Evolutionary conservation across 2,329 filamentous ascomycete species (phyloP).

Genomic region (Exophiala phaeomuriformis): DNA sequence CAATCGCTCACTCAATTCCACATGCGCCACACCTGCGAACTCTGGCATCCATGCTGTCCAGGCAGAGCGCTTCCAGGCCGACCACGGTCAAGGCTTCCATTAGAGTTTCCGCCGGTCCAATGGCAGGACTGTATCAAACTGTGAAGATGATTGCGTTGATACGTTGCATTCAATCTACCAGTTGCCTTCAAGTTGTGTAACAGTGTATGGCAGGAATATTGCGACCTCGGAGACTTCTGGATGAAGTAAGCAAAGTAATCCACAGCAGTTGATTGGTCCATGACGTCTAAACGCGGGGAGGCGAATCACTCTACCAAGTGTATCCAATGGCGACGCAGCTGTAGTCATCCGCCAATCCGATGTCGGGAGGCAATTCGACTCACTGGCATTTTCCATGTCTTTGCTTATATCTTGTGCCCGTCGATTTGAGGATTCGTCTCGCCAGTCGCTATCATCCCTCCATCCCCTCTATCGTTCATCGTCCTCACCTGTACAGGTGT

Average conservation of each 20-base stretch:
- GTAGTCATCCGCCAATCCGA: constrained; percentile 19
- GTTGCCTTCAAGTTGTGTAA: too few relatives aligned
- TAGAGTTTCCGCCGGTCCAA: too few relatives aligned
- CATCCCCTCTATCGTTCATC: background rate
- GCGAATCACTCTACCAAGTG: background rate
- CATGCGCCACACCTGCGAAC: too few relatives aligned
- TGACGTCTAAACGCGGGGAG: background rate
- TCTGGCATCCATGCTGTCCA: too few relatives aligned
- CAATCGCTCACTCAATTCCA: too few relatives aligned
- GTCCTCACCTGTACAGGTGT: too few relatives aligned
- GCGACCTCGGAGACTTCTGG: background rate
- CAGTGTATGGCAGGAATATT: too few relatives aligned
- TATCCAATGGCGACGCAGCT: constrained; percentile 11
- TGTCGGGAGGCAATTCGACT: constrained; percentile 4
- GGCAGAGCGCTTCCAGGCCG: too few relatives aligned
- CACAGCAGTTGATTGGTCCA: background rate
- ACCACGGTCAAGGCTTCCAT: too few relatives aligned
- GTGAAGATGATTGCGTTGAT: too few relatives aligned
- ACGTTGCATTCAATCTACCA: too few relatives aligned
- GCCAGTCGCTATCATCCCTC: background rate
- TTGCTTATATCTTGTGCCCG: constrained; percentile 11
- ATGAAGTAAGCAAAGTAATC: background rate
- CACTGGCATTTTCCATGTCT: constrained; percentile 10
- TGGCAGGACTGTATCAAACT: too few relatives aligned
- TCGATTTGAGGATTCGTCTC: constrained; percentile 8